phyloP scores from a whole-genome alignment of 2,329 filamentous ascomycete species.

The Neonectria magnoliae region DNA sequence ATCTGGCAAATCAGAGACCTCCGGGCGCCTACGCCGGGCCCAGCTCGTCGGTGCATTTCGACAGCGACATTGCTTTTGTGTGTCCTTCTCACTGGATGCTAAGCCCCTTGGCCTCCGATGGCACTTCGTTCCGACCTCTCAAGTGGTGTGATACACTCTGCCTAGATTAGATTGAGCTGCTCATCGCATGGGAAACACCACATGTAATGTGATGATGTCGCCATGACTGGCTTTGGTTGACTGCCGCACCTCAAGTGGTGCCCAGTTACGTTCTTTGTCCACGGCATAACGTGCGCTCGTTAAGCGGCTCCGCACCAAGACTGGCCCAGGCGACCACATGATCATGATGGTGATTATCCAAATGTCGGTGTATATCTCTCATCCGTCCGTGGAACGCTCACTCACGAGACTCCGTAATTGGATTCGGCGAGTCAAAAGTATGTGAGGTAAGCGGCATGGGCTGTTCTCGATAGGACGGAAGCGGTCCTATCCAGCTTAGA shows the following conservation, averaged over 20 bases:
- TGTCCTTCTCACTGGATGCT: constrained; percentile 16
- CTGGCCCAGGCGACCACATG: constrained; percentile 35
- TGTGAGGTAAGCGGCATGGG: constrained; percentile 10
- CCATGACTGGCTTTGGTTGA: constrained; percentile 24
- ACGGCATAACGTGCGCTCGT: constrained; percentile 1
- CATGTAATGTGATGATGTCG: constrained; percentile 37
- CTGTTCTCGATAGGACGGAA: constrained; percentile 11
- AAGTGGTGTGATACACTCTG: constrained; percentile 14
- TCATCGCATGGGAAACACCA: constrained; percentile 28
- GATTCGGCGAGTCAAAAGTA: constrained; percentile 17
- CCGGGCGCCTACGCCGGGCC: constrained; percentile 38
- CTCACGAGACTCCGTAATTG: constrained; percentile 32
- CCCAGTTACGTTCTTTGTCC: constrained; percentile 19
- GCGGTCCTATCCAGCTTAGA: constrained; percentile 1
- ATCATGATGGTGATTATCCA: constrained; percentile 35
- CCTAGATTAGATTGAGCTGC: constrained; percentile 1
- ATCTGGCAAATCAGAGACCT: constrained; percentile 37
- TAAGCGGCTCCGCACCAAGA: constrained; percentile 27
- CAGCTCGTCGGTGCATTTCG: constrained; percentile 40
- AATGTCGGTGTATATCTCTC: constrained; percentile 41
- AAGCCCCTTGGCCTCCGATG: constrained; percentile 2
- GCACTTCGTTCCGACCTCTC: constrained; percentile 20
- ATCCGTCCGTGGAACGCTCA: constrained; percentile 16
- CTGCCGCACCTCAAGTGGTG: constrained; percentile 20
- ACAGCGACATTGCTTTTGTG: constrained; percentile 31